A percentile compares a stretch with the other conserved stretches of the same genome.
Conservation (phyloP, 2,329 filamentous ascomycete genomes). For the Pseudogymnoascus pannorum region DNA sequence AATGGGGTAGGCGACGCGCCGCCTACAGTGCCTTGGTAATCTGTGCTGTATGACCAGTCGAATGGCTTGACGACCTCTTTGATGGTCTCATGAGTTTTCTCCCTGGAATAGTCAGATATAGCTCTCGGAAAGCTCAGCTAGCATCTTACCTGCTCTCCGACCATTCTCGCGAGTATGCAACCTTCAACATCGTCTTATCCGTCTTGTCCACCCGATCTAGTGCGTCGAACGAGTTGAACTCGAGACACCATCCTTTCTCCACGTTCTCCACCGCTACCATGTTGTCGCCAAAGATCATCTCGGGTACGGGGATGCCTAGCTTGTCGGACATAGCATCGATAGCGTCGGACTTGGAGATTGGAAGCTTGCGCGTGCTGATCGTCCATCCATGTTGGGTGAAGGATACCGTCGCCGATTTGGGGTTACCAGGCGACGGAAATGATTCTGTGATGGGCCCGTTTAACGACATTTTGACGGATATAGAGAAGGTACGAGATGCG, state of each 20-base stretch:
- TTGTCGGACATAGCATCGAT: slow-evolving; percentile 78
- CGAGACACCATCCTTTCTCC: slow-evolving; percentile 68
- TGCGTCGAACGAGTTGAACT: slow-evolving; percentile 80
- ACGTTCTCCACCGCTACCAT: slow-evolving; percentile 66
- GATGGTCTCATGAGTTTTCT: slow-evolving; percentile 75
- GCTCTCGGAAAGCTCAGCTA: background rate
- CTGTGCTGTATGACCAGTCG: slow-evolving; percentile 95
- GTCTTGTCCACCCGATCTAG: slow-evolving; percentile 93
- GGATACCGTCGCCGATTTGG: slow-evolving; percentile 47
- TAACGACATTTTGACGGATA: slow-evolving; percentile 22
- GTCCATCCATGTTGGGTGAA: slow-evolving; percentile 60
- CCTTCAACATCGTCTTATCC: slow-evolving; percentile 80
- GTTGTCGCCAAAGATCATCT: slow-evolving; percentile 99
- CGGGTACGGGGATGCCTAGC: slow-evolving; percentile 80
- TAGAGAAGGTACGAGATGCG: background rate
- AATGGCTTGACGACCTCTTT: slow-evolving; percentile 92
- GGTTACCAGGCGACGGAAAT: slow-evolving; percentile 45
- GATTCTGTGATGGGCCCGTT: slow-evolving; percentile 39
- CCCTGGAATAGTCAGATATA: slow-evolving; percentile 43
- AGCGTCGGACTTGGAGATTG: slow-evolving; percentile 84
- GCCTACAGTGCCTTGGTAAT: slow-evolving; percentile 67
- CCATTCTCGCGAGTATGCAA: slow-evolving; percentile 90
- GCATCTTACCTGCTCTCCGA: slow-evolving; percentile 37
- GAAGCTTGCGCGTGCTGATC: slow-evolving; percentile 79
- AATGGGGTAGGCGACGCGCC: slow-evolving; percentile 23